These are phyloP conservation scores for Arabidopsis lyrata DNA, from an alignment of 441 rosid species.

Conservation along the genomic window DNA sequence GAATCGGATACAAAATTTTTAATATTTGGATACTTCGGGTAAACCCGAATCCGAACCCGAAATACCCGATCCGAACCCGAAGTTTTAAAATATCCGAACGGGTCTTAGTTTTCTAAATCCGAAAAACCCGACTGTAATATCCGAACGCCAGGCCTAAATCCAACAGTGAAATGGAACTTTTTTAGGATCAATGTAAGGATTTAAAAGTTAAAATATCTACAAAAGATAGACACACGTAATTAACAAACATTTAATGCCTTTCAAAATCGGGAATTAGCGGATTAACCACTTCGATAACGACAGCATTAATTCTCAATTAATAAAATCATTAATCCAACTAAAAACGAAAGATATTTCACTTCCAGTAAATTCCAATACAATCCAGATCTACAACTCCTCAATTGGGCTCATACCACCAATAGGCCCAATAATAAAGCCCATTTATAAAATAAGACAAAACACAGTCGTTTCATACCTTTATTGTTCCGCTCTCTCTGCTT, in stretches of 20 bases:
- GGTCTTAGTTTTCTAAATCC: too few relatives aligned
- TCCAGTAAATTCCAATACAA: not conserved
- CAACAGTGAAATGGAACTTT: too few relatives aligned
- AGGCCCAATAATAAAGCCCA: slow-evolving; percentile 32
- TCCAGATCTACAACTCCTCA: not conserved
- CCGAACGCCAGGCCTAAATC: too few relatives aligned
- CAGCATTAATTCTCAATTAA: slow-evolving; percentile 12
- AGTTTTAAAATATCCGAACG: too few relatives aligned
- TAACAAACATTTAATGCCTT: not conserved
- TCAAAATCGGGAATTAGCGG: slow-evolving; percentile 14
- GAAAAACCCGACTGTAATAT: too few relatives aligned
- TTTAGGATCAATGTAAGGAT: too few relatives aligned
- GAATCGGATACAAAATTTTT: too few relatives aligned
- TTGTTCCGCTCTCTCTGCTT: not conserved
- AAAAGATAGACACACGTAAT: too few relatives aligned
- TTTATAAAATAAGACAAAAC: not conserved
- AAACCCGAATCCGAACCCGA: too few relatives aligned
- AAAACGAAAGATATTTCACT: slow-evolving; percentile 1
- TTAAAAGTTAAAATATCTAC: too few relatives aligned
- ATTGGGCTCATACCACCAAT: not conserved
- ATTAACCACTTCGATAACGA: slow-evolving; percentile 38
- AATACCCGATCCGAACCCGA: too few relatives aligned
- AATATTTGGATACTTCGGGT: too few relatives aligned
- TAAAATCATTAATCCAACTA: not conserved
- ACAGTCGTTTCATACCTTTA: slow-evolving; percentile 5